These are phyloP conservation scores for Cyberlindnera veronae DNA, from an alignment of 805 yeast genomes.

Conservation along the genomic window DNA sequence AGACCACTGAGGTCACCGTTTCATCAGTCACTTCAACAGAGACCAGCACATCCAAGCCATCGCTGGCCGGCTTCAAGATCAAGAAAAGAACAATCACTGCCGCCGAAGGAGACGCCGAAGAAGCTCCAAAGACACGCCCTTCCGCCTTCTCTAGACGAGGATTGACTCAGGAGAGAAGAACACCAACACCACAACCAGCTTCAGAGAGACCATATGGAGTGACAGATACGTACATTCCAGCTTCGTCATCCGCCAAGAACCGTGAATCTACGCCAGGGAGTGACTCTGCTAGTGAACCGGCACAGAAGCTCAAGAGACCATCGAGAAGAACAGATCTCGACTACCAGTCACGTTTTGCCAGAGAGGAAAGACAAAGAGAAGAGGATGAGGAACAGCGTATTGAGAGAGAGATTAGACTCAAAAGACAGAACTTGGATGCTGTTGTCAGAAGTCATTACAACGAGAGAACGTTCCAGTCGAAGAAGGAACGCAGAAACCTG, in stretches of 20 bases:
- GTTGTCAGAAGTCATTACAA: slow-evolving; percentile 84
- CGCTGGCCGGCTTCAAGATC: slow-evolving; percentile 8
- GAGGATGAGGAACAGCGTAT: slow-evolving; percentile 4
- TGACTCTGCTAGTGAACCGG: slow-evolving; percentile 6
- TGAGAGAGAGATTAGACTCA: slow-evolving; percentile 9
- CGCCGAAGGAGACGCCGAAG: not conserved
- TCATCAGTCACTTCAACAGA: too few species aligned
- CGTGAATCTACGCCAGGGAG: not conserved
- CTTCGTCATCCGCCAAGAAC: too few species aligned
- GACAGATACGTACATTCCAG: slow-evolving; percentile 1
- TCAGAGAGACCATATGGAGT: slow-evolving; percentile 9
- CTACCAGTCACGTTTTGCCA: not conserved
- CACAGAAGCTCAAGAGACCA: slow-evolving; percentile 14
- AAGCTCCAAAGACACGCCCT: slow-evolving; percentile 3
- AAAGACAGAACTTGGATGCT: slow-evolving; percentile 40
- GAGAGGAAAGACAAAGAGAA: slow-evolving; percentile 6
- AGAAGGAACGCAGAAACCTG: slow-evolving; percentile 55
- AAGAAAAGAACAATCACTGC: slow-evolving; percentile 13
- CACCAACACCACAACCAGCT: not conserved
- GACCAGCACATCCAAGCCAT: not conserved
- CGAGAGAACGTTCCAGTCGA: slow-evolving; percentile 70
- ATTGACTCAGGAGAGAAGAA: not conserved
- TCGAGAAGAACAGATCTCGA: slow-evolving; percentile 18
- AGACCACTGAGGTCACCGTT: too few species aligned
- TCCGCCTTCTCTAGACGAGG: slow-evolving; percentile 12